Percentiles rank a stretch among this genome's conserved stretches.
Conservation (phyloP, 805 yeast genomes). For the Nakazawaea holstii region DNA sequence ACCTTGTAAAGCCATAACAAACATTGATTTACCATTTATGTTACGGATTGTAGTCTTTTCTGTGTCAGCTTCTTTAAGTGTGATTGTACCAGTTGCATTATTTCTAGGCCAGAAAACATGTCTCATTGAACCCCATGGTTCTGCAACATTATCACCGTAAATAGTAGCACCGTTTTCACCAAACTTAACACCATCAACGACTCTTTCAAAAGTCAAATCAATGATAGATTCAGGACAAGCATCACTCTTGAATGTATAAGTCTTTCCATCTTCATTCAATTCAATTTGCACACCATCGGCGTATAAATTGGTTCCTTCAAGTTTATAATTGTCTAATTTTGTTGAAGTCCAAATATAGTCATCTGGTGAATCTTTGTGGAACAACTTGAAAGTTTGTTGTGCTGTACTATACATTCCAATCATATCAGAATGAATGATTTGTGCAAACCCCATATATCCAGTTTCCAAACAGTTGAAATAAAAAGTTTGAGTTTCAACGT, state of each 20-base stretch:
- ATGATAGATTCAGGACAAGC: conserved; percentile 69
- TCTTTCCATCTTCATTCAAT: conserved; percentile 45
- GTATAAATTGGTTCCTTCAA: conserved; percentile 70
- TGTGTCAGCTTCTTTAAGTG: conserved; percentile 29
- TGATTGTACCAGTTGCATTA: conserved; percentile 58
- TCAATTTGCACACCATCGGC: conserved; percentile 71
- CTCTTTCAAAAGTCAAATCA: conserved; percentile 56
- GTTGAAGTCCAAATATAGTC: conserved; percentile 86
- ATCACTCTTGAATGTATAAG: conserved; percentile 50
- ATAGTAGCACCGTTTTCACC: conserved; percentile 83
- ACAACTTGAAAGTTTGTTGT: conserved; percentile 87
- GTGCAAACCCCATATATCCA: conserved; percentile 82
- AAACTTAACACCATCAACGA: conserved; percentile 79
- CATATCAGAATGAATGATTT: conserved; percentile 88
- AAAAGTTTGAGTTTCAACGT: conserved; percentile 94
- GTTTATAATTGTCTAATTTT: conserved; percentile 70
- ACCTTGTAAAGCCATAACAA: conserved; percentile 95
- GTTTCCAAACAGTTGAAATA: conserved; percentile 64
- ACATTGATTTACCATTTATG: conserved; percentile 60
- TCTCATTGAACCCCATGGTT: conserved; percentile 98
- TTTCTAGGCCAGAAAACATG: conserved; percentile 97
- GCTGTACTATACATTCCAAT: conserved; percentile 87
- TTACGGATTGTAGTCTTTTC: conserved; percentile 15
- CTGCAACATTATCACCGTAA: conserved; percentile 76
- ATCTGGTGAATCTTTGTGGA: conserved; percentile 45